These are phyloP conservation scores for Blastobotrys terrestris DNA, from an alignment of 805 yeast genomes.

Conservation along the genomic window DNA sequence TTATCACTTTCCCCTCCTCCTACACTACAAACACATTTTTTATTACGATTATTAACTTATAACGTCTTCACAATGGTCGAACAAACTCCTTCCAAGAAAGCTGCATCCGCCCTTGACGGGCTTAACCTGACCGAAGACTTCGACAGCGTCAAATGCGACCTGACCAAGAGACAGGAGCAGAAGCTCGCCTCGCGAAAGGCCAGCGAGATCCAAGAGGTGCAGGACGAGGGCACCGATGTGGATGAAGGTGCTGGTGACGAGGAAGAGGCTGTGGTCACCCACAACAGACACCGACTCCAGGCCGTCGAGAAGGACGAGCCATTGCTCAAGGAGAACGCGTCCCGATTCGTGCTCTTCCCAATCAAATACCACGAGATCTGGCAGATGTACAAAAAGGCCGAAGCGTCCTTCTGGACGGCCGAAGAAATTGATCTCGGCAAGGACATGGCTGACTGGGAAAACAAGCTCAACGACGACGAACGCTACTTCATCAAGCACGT, in stretches of 20 bases:
- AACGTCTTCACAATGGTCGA: constrained; percentile 18
- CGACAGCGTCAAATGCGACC: constrained; percentile 12
- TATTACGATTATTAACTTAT: background rate
- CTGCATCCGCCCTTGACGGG: constrained; percentile 51
- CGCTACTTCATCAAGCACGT: constrained; percentile 88
- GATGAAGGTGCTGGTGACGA: background rate
- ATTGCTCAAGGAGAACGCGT: constrained; percentile 71
- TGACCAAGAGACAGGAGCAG: constrained; percentile 11
- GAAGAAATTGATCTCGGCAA: constrained; percentile 96
- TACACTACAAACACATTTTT: background rate
- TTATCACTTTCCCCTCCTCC: background rate
- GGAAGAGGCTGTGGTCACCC: constrained; percentile 1
- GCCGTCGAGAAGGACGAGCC: constrained; percentile 86
- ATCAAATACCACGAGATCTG: constrained; percentile 95
- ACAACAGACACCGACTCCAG: constrained; percentile 42
- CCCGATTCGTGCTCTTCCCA: constrained; percentile 91
- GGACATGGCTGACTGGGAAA: constrained; percentile 90
- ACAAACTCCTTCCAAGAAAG: constrained; percentile 59
- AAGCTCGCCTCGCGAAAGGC: constrained; percentile 2
- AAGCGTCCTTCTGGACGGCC: constrained; percentile 99
- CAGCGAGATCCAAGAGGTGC: constrained; percentile 9
- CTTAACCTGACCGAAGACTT: constrained; percentile 37
- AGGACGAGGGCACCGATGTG: constrained; percentile 7
- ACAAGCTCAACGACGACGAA: constrained; percentile 82
- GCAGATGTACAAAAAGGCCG: constrained; percentile 98